These are phyloP conservation scores for Aspergillus pseudoglaucus DNA, from an alignment of 2,329 filamentous ascomycete species.

Conservation along the genomic window DNA sequence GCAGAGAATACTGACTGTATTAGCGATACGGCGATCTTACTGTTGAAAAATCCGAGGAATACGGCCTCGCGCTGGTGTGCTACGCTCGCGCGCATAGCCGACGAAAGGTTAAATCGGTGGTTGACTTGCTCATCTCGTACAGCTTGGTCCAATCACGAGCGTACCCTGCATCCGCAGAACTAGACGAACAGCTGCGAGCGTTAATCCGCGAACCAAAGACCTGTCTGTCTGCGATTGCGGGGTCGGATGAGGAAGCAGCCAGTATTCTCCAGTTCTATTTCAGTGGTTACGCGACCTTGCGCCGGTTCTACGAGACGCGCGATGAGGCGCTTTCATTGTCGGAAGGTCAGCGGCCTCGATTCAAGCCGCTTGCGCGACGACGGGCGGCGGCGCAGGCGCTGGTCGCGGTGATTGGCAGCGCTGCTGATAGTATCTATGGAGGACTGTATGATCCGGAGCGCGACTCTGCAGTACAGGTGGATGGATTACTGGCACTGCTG, in stretches of 20 bases:
- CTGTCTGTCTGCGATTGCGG: slow-evolving; percentile 65
- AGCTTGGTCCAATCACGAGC: slow-evolving; percentile 78
- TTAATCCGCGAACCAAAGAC: slow-evolving; percentile 66
- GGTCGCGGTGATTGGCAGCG: slow-evolving; percentile 75
- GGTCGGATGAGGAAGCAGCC: slow-evolving; percentile 72
- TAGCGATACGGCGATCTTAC: slow-evolving; percentile 79
- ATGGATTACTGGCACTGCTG: slow-evolving; percentile 75
- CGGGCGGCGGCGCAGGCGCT: slow-evolving; percentile 67
- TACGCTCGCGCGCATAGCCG: slow-evolving; percentile 77
- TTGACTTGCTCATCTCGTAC: slow-evolving; percentile 80
- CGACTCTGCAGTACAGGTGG: slow-evolving; percentile 79
- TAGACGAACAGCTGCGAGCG: slow-evolving; percentile 65
- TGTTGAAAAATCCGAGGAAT: slow-evolving; percentile 64
- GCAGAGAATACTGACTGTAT: slow-evolving; percentile 10
- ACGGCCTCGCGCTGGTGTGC: slow-evolving; percentile 82
- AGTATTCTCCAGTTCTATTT: slow-evolving; percentile 77
- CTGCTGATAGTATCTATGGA: slow-evolving; percentile 84
- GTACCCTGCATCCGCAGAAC: slow-evolving; percentile 63
- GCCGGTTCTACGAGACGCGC: slow-evolving; percentile 83
- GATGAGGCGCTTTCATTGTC: slow-evolving; percentile 53
- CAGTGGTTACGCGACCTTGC: slow-evolving; percentile 85
- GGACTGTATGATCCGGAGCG: slow-evolving; percentile 77
- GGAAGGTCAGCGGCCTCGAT: slow-evolving; percentile 35
- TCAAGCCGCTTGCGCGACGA: slow-evolving; percentile 54
- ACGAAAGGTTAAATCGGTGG: slow-evolving; percentile 73